phyloP scores from a whole-genome alignment of 2,329 filamentous ascomycete species.

The Podosphaera aphanis region DNA sequence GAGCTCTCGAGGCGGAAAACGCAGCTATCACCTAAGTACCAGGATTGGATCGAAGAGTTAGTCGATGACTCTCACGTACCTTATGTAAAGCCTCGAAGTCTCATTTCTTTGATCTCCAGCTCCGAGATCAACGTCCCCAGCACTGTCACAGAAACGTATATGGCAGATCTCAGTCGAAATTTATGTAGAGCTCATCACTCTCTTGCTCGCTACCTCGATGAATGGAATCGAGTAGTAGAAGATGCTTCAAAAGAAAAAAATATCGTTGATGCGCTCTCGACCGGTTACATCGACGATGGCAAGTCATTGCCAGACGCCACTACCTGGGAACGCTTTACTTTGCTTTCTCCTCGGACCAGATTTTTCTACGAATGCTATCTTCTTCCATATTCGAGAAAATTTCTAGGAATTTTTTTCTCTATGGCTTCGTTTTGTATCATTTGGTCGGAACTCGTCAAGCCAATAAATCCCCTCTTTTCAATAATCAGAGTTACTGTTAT shows the following conservation, averaged over 20 bases:
- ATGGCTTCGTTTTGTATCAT: constrained; percentile 62
- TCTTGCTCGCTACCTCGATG: constrained; percentile 57
- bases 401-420: constrained; percentile 42
- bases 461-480: constrained; percentile 54
- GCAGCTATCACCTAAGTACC: constrained; percentile 49
- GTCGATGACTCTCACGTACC: constrained; percentile 50
- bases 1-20: constrained; percentile 64
- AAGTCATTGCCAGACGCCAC: constrained; percentile 28
- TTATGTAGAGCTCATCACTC: constrained; percentile 64
- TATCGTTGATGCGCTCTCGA: constrained; percentile 62
- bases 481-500: constrained; percentile 35
- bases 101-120: constrained; percentile 20
- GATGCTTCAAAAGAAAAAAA: constrained; percentile 54
- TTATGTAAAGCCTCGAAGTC: constrained; percentile 29
- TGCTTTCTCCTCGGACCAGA: constrained; percentile 61
- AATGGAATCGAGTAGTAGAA: constrained; percentile 62
- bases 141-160: constrained; percentile 77
- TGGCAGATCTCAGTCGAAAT: constrained; percentile 70
- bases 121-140: constrained; percentile 36
- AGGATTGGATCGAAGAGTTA: constrained; percentile 91
- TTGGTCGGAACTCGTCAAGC: constrained; percentile 83
- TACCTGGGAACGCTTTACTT: constrained; percentile 27
- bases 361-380: constrained; percentile 55
- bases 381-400: constrained; percentile 42
- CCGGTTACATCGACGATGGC: constrained; percentile 58